phyloP scores from a whole-genome alignment of 2,329 filamentous ascomycete species.

The Beauveria brongniartii region DNA sequence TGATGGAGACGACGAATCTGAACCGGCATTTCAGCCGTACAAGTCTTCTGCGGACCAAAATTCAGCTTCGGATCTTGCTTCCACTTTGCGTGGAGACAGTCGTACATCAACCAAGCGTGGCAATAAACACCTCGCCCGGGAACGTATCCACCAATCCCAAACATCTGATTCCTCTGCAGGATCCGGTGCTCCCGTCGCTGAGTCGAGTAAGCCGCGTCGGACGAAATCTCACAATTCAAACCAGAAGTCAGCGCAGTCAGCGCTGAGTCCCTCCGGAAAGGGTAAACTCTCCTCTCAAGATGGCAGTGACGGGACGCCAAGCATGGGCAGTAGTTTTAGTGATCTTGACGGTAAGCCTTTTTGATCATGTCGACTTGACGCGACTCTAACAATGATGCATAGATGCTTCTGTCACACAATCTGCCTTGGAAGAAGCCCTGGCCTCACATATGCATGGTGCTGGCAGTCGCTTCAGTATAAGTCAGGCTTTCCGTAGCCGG shows the following conservation, averaged over 20 bases:
- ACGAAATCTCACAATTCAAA: conserved; percentile 47
- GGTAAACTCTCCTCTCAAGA: conserved; percentile 46
- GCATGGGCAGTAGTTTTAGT: conserved; percentile 80
- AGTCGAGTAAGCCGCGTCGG: conserved; percentile 26
- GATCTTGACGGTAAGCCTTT: conserved; percentile 63
- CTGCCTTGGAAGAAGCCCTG: conserved; percentile 69
- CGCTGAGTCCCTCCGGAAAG: conserved; percentile 43
- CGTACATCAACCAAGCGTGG: conserved; percentile 25
- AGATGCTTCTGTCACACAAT: conserved; percentile 77
- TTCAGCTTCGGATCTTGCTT: conserved; percentile 39
- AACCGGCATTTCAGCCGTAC: conserved; percentile 48
- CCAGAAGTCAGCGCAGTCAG: conserved; percentile 49
- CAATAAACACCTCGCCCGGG: conserved; percentile 22
- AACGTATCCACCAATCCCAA: conserved; percentile 38
- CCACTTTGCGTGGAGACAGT: conserved; percentile 42
- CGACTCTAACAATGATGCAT: conserved; percentile 4
- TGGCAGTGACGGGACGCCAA: conserved; percentile 65
- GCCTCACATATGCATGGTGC: conserved; percentile 43
- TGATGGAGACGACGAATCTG: conserved; percentile 48
- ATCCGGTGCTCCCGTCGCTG: conserved; percentile 32
- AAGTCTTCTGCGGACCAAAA: conserved; percentile 27
- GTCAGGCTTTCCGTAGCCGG: conserved; percentile 56
- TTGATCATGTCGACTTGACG: conserved; percentile 7
- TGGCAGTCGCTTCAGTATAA: conserved; percentile 54
- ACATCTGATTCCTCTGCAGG: conserved; percentile 57